These are phyloP conservation scores for Crinitomyces ghanaensis DNA, from an alignment of 805 yeast genomes.

Conservation along the genomic window DNA sequence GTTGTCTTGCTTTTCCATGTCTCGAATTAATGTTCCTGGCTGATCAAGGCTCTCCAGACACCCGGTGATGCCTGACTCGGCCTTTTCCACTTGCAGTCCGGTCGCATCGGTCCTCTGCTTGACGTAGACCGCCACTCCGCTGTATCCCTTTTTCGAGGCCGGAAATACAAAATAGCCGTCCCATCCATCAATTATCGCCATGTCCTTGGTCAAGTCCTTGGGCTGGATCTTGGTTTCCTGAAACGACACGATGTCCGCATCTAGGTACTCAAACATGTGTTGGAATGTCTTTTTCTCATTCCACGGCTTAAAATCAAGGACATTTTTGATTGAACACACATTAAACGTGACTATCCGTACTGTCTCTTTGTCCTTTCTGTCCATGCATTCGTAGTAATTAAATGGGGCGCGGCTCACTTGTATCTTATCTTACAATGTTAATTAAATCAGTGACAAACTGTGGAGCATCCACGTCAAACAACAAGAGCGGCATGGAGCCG, in stretches of 20 bases:
- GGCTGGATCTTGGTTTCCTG: conserved; percentile 73
- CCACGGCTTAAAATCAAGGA: conserved; percentile 82
- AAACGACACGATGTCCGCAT: conserved; percentile 70
- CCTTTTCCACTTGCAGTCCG: conserved; percentile 49
- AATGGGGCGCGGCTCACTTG: too few species aligned
- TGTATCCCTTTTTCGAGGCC: conserved; percentile 59
- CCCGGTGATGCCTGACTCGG: conserved; percentile 92
- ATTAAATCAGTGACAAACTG: too few species aligned
- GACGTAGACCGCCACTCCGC: conserved; percentile 79
- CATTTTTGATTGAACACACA: conserved; percentile 72
- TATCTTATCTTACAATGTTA: too few species aligned
- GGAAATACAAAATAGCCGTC: conserved; percentile 64
- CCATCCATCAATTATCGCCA: conserved; percentile 46
- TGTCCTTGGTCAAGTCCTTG: conserved; percentile 34
- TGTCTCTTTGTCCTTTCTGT: conserved; percentile 1
- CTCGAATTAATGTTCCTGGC: conserved; percentile 1
- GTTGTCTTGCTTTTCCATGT: conserved; percentile 12
- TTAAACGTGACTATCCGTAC: conserved; percentile 62
- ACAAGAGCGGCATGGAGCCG: too few species aligned
- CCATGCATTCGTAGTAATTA: too few species aligned
- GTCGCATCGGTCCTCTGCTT: too few species aligned
- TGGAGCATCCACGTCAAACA: too few species aligned
- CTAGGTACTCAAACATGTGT: conserved; percentile 39
- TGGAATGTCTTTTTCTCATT: conserved; percentile 32
- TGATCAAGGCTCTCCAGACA: conserved; percentile 23